Base-by-base conservation (phyloP, 768 basidiomycete genomes). In the Symmetrospora coprosmae region DNA sequence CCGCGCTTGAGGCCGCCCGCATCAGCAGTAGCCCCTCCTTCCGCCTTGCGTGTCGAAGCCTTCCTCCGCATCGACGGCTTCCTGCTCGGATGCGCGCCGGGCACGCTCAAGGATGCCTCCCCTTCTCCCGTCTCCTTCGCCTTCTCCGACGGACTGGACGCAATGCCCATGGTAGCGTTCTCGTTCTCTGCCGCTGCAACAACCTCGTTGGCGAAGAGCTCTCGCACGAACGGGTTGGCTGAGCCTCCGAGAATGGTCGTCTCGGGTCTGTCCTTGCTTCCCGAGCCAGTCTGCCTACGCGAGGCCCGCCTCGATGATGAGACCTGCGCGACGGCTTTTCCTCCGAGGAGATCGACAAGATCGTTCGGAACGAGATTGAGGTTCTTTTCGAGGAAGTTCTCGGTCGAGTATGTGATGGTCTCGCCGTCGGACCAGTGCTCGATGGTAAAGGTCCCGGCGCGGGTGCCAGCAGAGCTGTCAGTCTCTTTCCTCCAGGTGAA, bases 101-200 rank as follows among this genome's bases (percentile, higher is more conserved):
- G 14, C 79, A 75, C 33, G 65, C 64, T 6, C 37, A 38, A 35
- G n/a, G n/a, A n/a, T n/a, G n/a, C n/a, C n/a, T n/a, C 51, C 1
- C 52, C 4, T 25, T 49, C 27, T 33, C 1, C 64, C 68, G n/a
- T 61, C 66, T 5, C 60, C 59, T 51, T 72, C 69, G 48, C 71
- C 72, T 35, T 43, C 30, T 23, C 6, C 21, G 56, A 49, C 4
- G 45, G 27, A 7, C 53, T 6, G 25, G 17, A 27, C 9, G 37
- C 13, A 17, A 16, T 50, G 30, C 16, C 27, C 16, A 96, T 91
- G 63, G 96, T 91, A 0, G 91, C 94, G 50, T 92, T 90, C 68
- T 96, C 89, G 67, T 91, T 84, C 64, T 84, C 76, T 0, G 92
- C 90, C 69, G 96, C 90, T 0, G 83, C 86, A 69, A 89, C 84